Conservation (phyloP, 2,329 filamentous ascomycete genomes). For the Fusarium sp. region DNA sequence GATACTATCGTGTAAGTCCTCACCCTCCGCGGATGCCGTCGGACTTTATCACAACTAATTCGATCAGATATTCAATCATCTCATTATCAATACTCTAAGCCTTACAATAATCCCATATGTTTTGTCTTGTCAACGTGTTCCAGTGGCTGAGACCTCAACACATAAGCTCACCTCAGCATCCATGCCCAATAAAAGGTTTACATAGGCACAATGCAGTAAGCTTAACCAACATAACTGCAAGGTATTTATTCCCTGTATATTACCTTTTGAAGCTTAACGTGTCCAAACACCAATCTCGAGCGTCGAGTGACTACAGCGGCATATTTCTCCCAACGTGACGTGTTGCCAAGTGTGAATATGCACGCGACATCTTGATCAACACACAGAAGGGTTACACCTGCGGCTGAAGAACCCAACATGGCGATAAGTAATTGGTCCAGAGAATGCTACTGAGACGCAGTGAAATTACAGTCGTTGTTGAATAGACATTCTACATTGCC, state of each 20-base stretch:
- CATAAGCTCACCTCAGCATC: slow-evolving; percentile 19
- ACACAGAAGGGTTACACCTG: background rate
- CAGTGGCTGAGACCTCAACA: background rate
- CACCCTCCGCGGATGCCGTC: background rate
- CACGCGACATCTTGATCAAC: background rate
- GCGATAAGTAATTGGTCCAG: background rate
- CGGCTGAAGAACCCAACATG: background rate
- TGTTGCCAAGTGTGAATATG: slow-evolving; percentile 14
- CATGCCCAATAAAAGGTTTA: background rate
- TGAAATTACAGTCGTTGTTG: background rate
- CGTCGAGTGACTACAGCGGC: background rate
- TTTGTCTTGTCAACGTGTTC: background rate
- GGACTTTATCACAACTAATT: background rate
- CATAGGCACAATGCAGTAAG: slow-evolving; percentile 9
- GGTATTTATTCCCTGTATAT: background rate
- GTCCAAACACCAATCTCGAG: background rate
- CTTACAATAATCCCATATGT: background rate
- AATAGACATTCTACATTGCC: background rate
- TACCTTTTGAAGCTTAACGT: background rate
- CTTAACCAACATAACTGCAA: slow-evolving; percentile 1
- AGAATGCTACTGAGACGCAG: too few relatives aligned
- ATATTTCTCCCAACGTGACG: background rate
- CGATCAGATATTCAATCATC: background rate
- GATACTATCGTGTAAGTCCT: background rate
- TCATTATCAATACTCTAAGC: background rate